Percentiles rank a stretch among this genome's conserved stretches.
phyloP scores from a whole-genome alignment of 352 stramenopile species.

The Globisporangium uncinulatum region DNA sequence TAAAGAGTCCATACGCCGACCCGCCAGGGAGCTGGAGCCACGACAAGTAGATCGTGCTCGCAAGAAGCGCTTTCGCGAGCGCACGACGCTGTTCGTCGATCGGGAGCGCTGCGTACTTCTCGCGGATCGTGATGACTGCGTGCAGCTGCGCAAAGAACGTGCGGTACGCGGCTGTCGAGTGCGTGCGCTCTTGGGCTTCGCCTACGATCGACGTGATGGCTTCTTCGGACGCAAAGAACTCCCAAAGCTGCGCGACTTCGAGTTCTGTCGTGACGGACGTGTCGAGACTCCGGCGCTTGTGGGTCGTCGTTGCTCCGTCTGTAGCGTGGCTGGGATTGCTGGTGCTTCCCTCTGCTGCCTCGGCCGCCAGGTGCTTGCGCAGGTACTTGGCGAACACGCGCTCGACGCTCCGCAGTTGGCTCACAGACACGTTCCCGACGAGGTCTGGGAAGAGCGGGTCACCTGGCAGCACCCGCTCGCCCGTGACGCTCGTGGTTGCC shows the following conservation, averaged over 20 bases:
- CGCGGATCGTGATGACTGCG: constrained; percentile 47
- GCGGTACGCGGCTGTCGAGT: constrained; percentile 44
- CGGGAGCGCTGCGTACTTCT: constrained; percentile 38
- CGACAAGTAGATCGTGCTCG: constrained; percentile 66
- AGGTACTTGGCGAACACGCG: constrained; percentile 54
- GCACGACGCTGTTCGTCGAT: constrained; percentile 30
- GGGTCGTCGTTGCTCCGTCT: background rate
- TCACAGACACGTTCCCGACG: constrained; percentile 30
- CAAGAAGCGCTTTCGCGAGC: constrained; percentile 57
- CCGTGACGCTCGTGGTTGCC: constrained; percentile 11
- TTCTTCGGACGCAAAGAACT: constrained; percentile 52
- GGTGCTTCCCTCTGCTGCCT: background rate
- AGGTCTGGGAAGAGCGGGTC: constrained; percentile 21
- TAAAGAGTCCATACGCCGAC: constrained; percentile 78
- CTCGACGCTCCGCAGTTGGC: constrained; percentile 41
- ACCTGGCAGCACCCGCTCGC: constrained; percentile 15
- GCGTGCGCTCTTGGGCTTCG: constrained; percentile 24
- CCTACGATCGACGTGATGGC: constrained; percentile 28
- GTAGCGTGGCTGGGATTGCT: background rate
- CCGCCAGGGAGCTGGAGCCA: constrained; percentile 82
- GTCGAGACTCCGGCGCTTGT: constrained; percentile 6
- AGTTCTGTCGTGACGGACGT: constrained; percentile 6
- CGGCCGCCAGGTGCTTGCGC: constrained; percentile 22
- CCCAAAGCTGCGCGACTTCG: constrained; percentile 35
- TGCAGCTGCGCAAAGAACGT: constrained; percentile 62